Evolutionary conservation across 2,329 filamentous ascomycete species (phyloP), one percentile per base, ranked within the genome.

Genomic region (Colletotrichum liriopes): DNA sequence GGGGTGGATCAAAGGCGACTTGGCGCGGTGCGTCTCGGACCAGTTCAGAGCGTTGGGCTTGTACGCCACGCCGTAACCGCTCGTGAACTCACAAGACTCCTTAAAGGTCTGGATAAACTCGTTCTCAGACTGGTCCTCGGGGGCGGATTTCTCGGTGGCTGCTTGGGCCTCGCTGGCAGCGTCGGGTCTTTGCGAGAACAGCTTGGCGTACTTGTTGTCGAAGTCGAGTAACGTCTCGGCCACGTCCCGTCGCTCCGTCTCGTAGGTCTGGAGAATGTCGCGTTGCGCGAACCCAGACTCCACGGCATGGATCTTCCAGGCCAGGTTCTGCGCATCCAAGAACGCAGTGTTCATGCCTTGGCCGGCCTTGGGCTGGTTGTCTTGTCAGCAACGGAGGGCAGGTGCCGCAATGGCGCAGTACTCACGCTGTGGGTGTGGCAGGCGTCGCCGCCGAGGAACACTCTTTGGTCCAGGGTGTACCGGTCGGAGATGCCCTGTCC

Each of bases 231-330:
- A 88, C 14, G 90, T 93, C 82, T 98, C 93, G 6, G 96, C 96
- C 52, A 97, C 92, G 68, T 93, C 87, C 80, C 94, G 95, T 69
- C 95, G 92, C 83, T 98, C 95, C 2, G 88, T 87, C 83, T 98
- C 94, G 81, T 98, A 98, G 0, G 95, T 96, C 73, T 91, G 89
- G 62, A 98, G 88, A 23, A 96, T 87, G 3, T 90, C 89, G 73
- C 93, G 92, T 39, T 91, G 84, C 1, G 94, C 94, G 76, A 97
- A 94, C 16, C 94, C 94, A 35, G 88, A 87, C 80, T 98, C 95
- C 12, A 98, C 96, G 45, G 93, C 91, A 79, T 98, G 95, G 63
- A 98, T 93, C 85, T 98, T 98, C 95, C 95, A 98, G 9, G 95
- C 95, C 51, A 98, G 86, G 81, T 98, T 98, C 72, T 94, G 90